Evolutionary conservation across 495 filamentous ascomycete genomes (phyloP).

Genomic region (Hypoxylon rickii): DNA sequence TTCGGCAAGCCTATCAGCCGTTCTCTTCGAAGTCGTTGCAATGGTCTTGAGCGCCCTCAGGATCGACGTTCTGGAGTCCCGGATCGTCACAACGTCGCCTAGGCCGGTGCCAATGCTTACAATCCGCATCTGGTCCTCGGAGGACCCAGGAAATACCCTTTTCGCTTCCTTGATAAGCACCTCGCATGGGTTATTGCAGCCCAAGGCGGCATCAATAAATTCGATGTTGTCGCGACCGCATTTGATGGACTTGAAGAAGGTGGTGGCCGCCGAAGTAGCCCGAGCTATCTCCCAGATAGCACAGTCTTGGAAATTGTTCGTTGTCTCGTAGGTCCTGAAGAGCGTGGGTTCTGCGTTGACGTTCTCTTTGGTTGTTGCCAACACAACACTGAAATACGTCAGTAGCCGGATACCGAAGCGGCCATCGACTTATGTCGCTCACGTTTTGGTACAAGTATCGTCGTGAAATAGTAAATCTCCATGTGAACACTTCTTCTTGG

Average conservation of each 20-base stretch:
- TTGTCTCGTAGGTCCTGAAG: conserved; percentile 27
- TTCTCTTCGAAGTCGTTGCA: conserved; percentile 25
- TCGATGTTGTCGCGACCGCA: conserved; percentile 34
- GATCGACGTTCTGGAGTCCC: conserved; percentile 10
- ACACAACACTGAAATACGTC: conserved; percentile 14
- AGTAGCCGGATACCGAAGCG: background rate
- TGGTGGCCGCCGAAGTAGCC: conserved; percentile 48
- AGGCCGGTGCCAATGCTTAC: conserved; percentile 40
- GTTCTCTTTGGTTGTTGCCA: conserved; percentile 27
- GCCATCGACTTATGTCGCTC: background rate
- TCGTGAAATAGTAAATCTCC: conserved; percentile 1
- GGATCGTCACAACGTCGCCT: conserved; percentile 10
- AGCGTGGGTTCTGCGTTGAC: conserved; percentile 13
- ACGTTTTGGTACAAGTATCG: conserved; percentile 16
- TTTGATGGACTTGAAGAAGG: conserved; percentile 45
- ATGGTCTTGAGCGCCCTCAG: conserved; percentile 28
- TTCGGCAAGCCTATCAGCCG: conserved; percentile 9
- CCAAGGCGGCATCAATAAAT: conserved; percentile 38
- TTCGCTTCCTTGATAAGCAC: conserved; percentile 33
- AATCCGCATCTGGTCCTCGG: conserved; percentile 14
- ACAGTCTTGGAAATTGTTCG: conserved; percentile 16
- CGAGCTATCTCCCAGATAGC: conserved; percentile 49
- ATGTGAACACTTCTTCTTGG: conserved; percentile 7
- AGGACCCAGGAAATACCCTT: conserved; percentile 7
- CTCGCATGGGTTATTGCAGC: conserved; percentile 39